A percentile compares a stretch with the other conserved stretches of the same genome.
These are phyloP conservation scores for Shiraia sp. DNA, from an alignment of 2,329 filamentous ascomycete species.

Conservation along the genomic window DNA sequence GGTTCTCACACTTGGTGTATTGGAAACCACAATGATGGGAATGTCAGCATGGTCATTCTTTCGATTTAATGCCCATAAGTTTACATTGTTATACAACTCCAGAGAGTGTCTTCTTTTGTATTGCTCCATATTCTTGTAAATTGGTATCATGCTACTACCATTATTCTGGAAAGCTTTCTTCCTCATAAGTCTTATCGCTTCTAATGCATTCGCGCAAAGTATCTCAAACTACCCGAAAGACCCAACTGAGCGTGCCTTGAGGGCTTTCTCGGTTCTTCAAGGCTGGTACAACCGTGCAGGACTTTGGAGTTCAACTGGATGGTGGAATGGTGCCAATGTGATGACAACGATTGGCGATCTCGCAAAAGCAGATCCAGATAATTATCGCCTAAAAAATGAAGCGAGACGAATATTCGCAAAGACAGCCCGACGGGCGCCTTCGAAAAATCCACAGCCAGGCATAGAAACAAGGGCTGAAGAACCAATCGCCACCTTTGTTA, in stretches of 20 bases:
- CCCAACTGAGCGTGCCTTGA: constrained; percentile 28
- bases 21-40: too few species aligned
- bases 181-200: constrained; percentile 13
- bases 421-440: constrained; percentile 43
- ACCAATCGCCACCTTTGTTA: constrained; percentile 11
- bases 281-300: constrained; percentile 67
- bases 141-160: constrained; percentile 21
- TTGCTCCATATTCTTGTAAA: too few species aligned
- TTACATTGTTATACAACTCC: too few species aligned
- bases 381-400: constrained; percentile 39
- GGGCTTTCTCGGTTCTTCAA: constrained; percentile 55
- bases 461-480: constrained; percentile 15
- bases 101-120: too few species aligned
- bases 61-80: too few species aligned
- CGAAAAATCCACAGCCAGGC: constrained; percentile 35
- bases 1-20: too few species aligned
- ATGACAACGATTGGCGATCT: constrained; percentile 65
- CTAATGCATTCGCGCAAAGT: constrained; percentile 29
- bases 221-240: constrained; percentile 13
- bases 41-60: too few species aligned
- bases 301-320: constrained; percentile 66
- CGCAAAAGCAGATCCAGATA: constrained; percentile 33
- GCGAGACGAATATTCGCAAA: constrained; percentile 50
- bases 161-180: constrained; percentile 14
- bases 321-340: constrained; percentile 75